Conservation (phyloP, 495 filamentous ascomycete genomes). For the Polyplosphaeria fusca region DNA sequence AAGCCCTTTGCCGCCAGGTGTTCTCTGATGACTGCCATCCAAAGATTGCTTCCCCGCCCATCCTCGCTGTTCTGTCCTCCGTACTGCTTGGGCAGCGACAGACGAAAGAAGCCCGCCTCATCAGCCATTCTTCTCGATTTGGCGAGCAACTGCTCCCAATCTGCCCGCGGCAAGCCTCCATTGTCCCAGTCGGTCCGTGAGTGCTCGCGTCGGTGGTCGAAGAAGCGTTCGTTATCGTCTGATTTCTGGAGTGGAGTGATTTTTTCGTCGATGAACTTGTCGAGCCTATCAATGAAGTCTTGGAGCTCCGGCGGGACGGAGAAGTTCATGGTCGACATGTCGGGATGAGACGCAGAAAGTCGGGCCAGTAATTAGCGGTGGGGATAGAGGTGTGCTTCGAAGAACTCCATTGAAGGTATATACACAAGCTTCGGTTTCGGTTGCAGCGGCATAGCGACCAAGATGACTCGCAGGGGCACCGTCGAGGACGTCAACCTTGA, state of each 20-base stretch:
- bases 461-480: slow-evolving; percentile 23
- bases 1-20: slow-evolving; percentile 56
- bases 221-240: slow-evolving; percentile 58
- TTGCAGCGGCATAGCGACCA: not conserved
- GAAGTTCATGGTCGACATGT: slow-evolving; percentile 51
- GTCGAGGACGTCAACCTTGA: slow-evolving; percentile 16
- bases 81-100: slow-evolving; percentile 53
- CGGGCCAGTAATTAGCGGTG: slow-evolving; percentile 10
- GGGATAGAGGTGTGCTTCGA: not conserved
- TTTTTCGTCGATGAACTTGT: slow-evolving; percentile 53
- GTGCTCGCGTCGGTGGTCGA: slow-evolving; percentile 59
- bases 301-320: slow-evolving; percentile 50
- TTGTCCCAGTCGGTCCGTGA: slow-evolving; percentile 54
- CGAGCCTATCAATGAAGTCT: slow-evolving; percentile 47
- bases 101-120: slow-evolving; percentile 55
- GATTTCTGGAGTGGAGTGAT: slow-evolving; percentile 52
- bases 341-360: not conserved
- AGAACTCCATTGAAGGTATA: not conserved
- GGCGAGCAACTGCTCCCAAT: slow-evolving; percentile 54
- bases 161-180: slow-evolving; percentile 51
- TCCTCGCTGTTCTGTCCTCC: slow-evolving; percentile 48
- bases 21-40: slow-evolving; percentile 59
- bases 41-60: slow-evolving; percentile 48
- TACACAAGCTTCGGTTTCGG: slow-evolving; percentile 1
- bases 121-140: slow-evolving; percentile 49